phyloP scores from a whole-genome alignment of 2,329 filamentous ascomycete species.

The Epicoccum nigrum region DNA sequence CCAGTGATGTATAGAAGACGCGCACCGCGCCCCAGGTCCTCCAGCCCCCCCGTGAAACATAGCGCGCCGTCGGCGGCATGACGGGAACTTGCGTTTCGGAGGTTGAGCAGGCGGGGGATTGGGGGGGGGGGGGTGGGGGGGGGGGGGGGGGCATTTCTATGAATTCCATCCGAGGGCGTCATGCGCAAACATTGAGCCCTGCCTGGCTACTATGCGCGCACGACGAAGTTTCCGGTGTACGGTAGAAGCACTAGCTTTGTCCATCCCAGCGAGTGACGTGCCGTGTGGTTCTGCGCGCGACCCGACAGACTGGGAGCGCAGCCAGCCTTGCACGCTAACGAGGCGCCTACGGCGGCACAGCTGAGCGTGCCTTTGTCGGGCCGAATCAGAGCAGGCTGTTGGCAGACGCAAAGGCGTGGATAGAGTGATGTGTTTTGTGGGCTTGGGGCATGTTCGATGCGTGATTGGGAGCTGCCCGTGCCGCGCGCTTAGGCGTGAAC shows the following conservation, averaged over 20 bases:
- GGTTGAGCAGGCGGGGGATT: too few species aligned
- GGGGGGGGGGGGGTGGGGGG: too few species aligned
- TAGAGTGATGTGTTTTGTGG: slow-evolving; percentile 3
- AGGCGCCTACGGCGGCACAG: slow-evolving; percentile 22
- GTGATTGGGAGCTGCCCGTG: slow-evolving; percentile 2
- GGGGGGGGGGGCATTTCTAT: too few species aligned
- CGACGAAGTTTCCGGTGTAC: neutral
- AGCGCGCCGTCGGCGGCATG: too few species aligned
- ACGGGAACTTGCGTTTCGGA: too few species aligned
- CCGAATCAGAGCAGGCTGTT: slow-evolving; percentile 9
- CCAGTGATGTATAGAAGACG: too few species aligned
- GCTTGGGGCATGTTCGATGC: slow-evolving; percentile 1
- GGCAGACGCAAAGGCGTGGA: neutral
- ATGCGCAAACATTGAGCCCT: neutral
- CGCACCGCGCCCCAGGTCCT: too few species aligned
- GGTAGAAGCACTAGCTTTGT: neutral
- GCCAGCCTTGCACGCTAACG: slow-evolving; percentile 16
- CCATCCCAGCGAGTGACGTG: neutral
- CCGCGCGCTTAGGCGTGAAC: slow-evolving; percentile 8
- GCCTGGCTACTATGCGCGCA: neutral
- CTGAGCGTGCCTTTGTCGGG: slow-evolving; percentile 8
- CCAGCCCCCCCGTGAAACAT: too few species aligned
- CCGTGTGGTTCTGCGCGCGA: slow-evolving; percentile 7
- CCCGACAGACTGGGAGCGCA: slow-evolving; percentile 10
- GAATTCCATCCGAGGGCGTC: slow-evolving; percentile 6